Percentiles rank a stretch among this genome's conserved stretches.
phyloP scores from a whole-genome alignment of 2,329 filamentous ascomycete genomes.

The Leptographium procerum region DNA sequence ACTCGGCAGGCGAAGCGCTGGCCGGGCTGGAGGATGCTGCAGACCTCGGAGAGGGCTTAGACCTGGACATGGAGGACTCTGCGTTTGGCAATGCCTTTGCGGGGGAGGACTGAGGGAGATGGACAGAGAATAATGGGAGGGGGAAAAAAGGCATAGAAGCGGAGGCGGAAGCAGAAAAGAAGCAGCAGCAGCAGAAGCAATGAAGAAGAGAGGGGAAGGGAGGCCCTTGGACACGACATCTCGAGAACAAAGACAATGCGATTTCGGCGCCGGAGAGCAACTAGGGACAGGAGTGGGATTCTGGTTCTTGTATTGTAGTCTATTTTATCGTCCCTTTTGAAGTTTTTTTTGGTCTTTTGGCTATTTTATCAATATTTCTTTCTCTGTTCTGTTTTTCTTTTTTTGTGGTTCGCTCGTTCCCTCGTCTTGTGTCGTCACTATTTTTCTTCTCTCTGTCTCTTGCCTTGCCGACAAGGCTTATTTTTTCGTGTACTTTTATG shows the following conservation, averaged over 20 bases:
- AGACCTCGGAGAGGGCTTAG: constrained; percentile 55
- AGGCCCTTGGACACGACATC: not conserved
- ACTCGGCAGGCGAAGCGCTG: constrained; percentile 59
- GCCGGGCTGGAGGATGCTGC: constrained; percentile 53
- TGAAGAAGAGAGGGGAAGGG: not conserved
- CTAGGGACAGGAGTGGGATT: not conserved
- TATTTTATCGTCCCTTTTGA: not conserved
- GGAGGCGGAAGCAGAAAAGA: not conserved
- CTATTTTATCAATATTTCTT: no score
- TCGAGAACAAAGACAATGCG: not conserved
- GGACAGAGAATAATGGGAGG: not conserved
- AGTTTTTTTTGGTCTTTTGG: no score
- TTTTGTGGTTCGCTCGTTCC: no score
- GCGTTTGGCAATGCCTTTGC: constrained; percentile 80
- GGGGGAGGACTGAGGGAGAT: constrained; percentile 19
- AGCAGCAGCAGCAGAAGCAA: no score
- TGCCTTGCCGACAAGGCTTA: not conserved
- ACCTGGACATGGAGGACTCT: constrained; percentile 65
- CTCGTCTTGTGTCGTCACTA: no score
- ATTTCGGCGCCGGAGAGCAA: not conserved
- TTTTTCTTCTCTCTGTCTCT: not conserved
- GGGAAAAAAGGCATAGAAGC: not conserved
- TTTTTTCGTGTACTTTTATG: not conserved
- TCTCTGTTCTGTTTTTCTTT: no score
- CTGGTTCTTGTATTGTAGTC: not conserved